Evolutionary conservation across 1,139 yeast species (phyloP), one percentile per base, ranked within the genome.

Genomic region (Suhomyces guaymorum): DNA sequence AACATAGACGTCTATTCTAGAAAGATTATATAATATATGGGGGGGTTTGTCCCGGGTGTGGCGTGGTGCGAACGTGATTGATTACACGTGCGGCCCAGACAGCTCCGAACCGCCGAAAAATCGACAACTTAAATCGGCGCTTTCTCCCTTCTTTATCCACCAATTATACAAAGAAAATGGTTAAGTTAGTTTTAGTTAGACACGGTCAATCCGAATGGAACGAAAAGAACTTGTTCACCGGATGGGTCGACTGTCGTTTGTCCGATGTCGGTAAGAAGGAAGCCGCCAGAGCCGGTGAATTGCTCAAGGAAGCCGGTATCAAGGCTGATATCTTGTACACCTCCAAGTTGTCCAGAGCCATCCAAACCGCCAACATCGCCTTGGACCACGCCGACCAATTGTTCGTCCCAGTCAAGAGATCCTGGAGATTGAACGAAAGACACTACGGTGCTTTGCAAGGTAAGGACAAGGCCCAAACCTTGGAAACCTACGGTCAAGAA

Each of bases 141-240:
- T 22, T 28, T 22, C 38, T 26, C 19, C 21, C 27, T 24, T 12
- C 32, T 18, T 21, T 24, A 17, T 35, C 27, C 27, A 4, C 20
- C 24, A 23, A 24, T 26, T 24, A 12, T 16, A 17, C 33, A 20
- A 19, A 20, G 18, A 55, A 44, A 47, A 70, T 70, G 75, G 86
- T 82, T 57, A 83, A 82, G 67, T 75, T 84, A 70, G 77, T 84
- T 60, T 73, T 84, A 65, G 86, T 84, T 55, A 84, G 97, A 79
- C 97, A 90, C 92, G 97, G 97, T 61, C 96, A 90, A 78, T 86
- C 96, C 72, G 97, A 87, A 69, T 90, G 97, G 97, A 90, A 90
- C 70, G 96, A 88, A 71, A 87, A 87, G 79, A 90, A 92, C 80
- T 78, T 90, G 56, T 92, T 92, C 82, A 90, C 97, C 66, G 98